These are phyloP conservation scores for Epichloe baconii DNA, from an alignment of 2,329 filamentous ascomycete genomes.

Conservation along the genomic window DNA sequence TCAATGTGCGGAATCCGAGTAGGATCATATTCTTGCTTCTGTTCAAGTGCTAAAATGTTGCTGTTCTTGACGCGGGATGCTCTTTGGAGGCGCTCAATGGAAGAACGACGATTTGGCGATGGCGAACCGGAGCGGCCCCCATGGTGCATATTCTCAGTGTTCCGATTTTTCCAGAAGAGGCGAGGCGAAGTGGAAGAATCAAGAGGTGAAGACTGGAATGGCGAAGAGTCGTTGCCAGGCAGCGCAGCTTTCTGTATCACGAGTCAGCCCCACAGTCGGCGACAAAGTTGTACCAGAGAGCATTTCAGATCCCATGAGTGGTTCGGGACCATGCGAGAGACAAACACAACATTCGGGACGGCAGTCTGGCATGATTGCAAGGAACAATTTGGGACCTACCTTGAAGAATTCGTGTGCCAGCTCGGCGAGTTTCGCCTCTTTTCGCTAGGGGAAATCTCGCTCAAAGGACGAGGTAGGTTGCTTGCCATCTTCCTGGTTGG, in stretches of 20 bases:
- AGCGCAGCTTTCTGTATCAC: conserved; percentile 49
- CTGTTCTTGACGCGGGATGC: conserved; percentile 96
- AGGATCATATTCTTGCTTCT: conserved; percentile 86
- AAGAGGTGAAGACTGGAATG: conserved; percentile 74
- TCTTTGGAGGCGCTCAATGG: conserved; percentile 88
- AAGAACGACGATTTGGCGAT: conserved; percentile 68
- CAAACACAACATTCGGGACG: not conserved
- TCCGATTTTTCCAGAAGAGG: conserved; percentile 78
- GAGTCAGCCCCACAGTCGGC: conserved; percentile 17
- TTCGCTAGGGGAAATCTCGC: conserved; percentile 78
- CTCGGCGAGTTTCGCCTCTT: conserved; percentile 84
- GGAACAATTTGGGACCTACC: conserved; percentile 15
- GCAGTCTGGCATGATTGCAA: not conserved
- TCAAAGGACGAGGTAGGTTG: conserved; percentile 59
- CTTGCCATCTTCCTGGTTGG: conserved; percentile 51
- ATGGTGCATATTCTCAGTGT: conserved; percentile 65
- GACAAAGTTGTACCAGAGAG: not conserved
- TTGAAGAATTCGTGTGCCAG: conserved; percentile 52
- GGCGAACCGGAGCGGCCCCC: conserved; percentile 47
- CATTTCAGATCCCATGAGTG: not conserved
- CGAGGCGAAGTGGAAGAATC: conserved; percentile 59
- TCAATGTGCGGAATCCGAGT: conserved; percentile 64
- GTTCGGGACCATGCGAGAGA: not conserved
- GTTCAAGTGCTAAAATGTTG: conserved; percentile 88
- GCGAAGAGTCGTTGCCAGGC: conserved; percentile 57